A percentile compares a stretch with the other conserved stretches of the same genome.
phyloP scores from a whole-genome alignment of 1,139 yeast genomes.

The Meyerozyma carpophila region DNA sequence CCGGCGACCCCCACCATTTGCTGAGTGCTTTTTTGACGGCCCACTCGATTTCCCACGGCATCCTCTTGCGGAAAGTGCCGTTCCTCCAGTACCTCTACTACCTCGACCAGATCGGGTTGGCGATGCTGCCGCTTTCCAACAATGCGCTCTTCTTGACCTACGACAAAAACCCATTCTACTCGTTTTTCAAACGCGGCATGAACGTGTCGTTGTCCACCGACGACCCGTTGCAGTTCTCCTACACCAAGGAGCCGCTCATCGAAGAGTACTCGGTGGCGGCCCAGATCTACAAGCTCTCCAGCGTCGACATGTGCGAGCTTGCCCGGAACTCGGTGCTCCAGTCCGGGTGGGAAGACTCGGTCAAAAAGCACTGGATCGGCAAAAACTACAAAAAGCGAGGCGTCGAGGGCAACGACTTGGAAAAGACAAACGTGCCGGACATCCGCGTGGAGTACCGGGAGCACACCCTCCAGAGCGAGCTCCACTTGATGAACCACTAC shows the following conservation, averaged over 20 bases:
- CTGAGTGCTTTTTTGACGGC: conserved; percentile 86
- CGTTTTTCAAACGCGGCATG: conserved; percentile 86
- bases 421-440: conserved; percentile 91
- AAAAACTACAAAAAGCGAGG: conserved; percentile 58
- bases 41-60: conserved; percentile 94
- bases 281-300: conserved; percentile 86
- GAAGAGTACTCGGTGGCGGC: conserved; percentile 98
- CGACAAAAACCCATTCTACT: conserved; percentile 89
- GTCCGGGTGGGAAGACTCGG: conserved; percentile 83
- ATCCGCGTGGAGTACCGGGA: conserved; percentile 77
- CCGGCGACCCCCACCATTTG: conserved; percentile 97
- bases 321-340: conserved; percentile 78
- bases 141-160: conserved; percentile 93
- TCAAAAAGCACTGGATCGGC: conserved; percentile 93
- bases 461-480: conserved; percentile 76
- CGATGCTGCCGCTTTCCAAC: conserved; percentile 98
- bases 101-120: conserved; percentile 91
- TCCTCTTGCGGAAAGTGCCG: conserved; percentile 85
- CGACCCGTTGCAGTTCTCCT: conserved; percentile 78
- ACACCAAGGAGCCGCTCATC: conserved; percentile 94
- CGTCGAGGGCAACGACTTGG: conserved; percentile 77
- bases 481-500: conserved; percentile 65
- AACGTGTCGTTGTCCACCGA: conserved; percentile 86
- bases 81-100: conserved; percentile 90
- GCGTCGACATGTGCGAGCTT: conserved; percentile 92